Conservation (phyloP, 2,329 filamentous ascomycete species). For the Ophiostoma sp. region DNA sequence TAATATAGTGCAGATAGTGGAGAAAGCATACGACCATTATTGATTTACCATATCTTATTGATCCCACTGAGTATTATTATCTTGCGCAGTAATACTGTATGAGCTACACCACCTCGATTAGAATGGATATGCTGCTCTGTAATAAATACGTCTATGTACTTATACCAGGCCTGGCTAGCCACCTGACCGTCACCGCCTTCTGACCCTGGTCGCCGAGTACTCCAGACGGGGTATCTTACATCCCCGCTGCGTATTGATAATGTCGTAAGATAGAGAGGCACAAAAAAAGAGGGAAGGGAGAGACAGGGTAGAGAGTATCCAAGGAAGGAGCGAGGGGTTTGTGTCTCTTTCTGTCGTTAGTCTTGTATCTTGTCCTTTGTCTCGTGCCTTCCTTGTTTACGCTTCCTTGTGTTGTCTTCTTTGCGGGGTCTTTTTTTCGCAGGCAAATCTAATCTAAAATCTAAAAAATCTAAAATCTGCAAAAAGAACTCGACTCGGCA, state of each 20-base stretch:
- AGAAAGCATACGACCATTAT: not conserved
- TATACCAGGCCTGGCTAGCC: not conserved
- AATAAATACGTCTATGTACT: not conserved
- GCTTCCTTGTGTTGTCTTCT: not conserved
- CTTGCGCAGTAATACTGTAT: not conserved
- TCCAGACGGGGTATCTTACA: not conserved
- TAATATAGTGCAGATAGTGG: not conserved
- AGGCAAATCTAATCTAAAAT: not conserved
- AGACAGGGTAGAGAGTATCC: not conserved
- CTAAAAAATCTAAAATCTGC: not conserved
- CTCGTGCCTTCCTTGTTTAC: not conserved
- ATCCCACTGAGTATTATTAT: not conserved
- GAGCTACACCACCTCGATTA: constrained; percentile 5
- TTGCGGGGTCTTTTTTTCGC: not conserved
- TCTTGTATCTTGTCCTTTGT: not conserved
- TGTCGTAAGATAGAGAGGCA: constrained; percentile 1
- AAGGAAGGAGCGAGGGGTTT: constrained; percentile 3
- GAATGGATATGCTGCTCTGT: not conserved
- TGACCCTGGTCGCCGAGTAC: not conserved
- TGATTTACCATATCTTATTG: not conserved
- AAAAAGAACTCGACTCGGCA: not conserved
- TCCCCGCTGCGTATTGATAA: not conserved
- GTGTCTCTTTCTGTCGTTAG: not conserved
- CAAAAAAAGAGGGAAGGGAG: not conserved
- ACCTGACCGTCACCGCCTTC: constrained; percentile 1